Base-by-base conservation (phyloP, 768 basidiomycete genomes). In the Mycena rosella region DNA sequence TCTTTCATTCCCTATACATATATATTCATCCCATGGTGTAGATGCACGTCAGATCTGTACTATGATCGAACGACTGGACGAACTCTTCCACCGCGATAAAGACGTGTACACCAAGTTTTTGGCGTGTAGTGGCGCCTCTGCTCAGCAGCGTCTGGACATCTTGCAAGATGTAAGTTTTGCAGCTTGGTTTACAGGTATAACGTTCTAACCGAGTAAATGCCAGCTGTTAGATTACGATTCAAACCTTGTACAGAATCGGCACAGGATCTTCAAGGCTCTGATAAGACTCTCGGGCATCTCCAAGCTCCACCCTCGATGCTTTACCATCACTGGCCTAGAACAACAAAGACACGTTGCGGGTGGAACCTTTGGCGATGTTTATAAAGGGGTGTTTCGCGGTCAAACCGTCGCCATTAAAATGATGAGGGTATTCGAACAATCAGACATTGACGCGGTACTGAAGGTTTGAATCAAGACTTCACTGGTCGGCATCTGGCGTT, bases 401-500 rank as follows among this genome's bases (percentile, higher is more conserved):
- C n/a, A n/a, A n/a, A n/a, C n/a, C n/a, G n/a, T n/a, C n/a, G n/a
- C n/a, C n/a, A n/a, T n/a, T n/a, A n/a, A 72, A 47, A 58, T 67
- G 30, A 62, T 70, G 68, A 54, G 62, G 36, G 42, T 67, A 20
- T 69, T 61, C 29, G 36, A 34, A n/a, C 34, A 58, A 14, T 36
- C 36, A n/a, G 71, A 69, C 15, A 56, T 64, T 20, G 54, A 60
- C 17, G 51, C 38, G 3, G 26, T 72, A 11, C 30, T 69, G 29
- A 62, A 62, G 61, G 62, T 62, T 32, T 55, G 40, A 18, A 51
- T 13, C 22, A 20, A 20, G 30, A 3, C n/a, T 30, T 53, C 13
- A 13, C 32, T 34, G 32, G 32, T 34, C 32, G 79, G 3, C 71
- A 75, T 8, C 60, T 78, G 13, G 29, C n/a, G n/a, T n/a, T n/a